These are phyloP conservation scores for Leishmania mexicana DNA, from an alignment of 208 protist genomes.

Conservation along the genomic window DNA sequence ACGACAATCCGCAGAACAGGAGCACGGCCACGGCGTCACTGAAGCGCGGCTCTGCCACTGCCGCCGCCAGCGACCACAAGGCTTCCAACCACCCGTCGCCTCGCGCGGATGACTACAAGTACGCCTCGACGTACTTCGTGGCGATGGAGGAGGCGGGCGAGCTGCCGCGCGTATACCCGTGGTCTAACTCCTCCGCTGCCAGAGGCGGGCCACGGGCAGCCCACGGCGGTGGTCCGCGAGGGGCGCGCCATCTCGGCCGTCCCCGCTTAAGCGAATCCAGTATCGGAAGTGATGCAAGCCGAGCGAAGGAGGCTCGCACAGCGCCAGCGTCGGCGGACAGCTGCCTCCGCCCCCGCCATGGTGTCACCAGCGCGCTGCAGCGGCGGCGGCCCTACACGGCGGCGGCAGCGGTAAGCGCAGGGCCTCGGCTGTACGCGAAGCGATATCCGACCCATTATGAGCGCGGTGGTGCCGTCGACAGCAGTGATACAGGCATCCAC, in stretches of 20 bases:
- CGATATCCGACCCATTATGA: not conserved
- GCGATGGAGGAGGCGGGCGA: constrained; percentile 16
- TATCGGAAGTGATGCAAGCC: not conserved
- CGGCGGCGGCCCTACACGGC: not conserved
- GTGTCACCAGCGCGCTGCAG: not conserved
- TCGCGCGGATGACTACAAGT: constrained; percentile 16
- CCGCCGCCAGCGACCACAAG: not conserved
- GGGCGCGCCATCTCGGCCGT: not conserved
- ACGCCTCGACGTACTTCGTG: constrained; percentile 30
- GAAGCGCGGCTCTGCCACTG: not conserved
- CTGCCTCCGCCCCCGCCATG: not conserved
- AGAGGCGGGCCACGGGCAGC: not conserved
- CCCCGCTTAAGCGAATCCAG: not conserved
- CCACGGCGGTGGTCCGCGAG: not conserved
- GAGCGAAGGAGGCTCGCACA: not conserved
- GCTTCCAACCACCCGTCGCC: not conserved
- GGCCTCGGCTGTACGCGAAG: not conserved
- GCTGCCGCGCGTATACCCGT: not conserved
- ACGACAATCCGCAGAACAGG: not conserved
- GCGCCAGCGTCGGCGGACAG: not conserved
- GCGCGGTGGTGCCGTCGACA: not conserved
- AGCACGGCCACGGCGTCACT: not conserved
- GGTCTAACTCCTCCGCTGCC: not conserved
- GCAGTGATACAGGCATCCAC: not conserved
- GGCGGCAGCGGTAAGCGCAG: not conserved